These are phyloP conservation scores for Cladosporium sp. DNA, from an alignment of 2,329 filamentous ascomycete species.

Conservation along the genomic window DNA sequence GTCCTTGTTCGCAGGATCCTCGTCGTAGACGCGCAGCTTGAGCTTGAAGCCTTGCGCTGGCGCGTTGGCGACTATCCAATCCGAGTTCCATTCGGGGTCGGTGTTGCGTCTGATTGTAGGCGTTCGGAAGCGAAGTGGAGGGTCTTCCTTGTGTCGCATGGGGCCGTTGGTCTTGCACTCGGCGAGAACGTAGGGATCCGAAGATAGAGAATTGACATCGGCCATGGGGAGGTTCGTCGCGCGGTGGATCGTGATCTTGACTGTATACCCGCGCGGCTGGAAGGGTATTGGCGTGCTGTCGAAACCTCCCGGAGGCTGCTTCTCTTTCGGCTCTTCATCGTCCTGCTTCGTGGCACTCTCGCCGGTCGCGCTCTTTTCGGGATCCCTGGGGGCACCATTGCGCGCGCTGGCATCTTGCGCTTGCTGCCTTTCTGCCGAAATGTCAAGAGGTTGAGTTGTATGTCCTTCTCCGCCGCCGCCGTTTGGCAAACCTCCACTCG, in stretches of 20 bases:
- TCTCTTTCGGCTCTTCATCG: slow-evolving; percentile 20
- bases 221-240: slow-evolving; percentile 78
- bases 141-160: slow-evolving; percentile 80
- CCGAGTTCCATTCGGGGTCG: slow-evolving; percentile 75
- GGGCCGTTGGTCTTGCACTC: slow-evolving; percentile 69
- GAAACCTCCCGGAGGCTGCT: slow-evolving; percentile 68
- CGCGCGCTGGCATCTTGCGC: slow-evolving; percentile 14
- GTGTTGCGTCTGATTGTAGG: slow-evolving; percentile 68
- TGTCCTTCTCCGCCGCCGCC: neutral
- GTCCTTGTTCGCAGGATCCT: slow-evolving; percentile 80
- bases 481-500: neutral
- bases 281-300: slow-evolving; percentile 73
- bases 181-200: slow-evolving; percentile 78
- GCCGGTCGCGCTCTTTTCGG: slow-evolving; percentile 4
- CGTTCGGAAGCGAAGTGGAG: slow-evolving; percentile 68
- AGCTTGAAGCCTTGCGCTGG: slow-evolving; percentile 75
- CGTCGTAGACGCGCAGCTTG: slow-evolving; percentile 85
- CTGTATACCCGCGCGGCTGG: slow-evolving; percentile 62
- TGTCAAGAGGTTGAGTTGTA: slow-evolving; percentile 1
- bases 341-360: slow-evolving; percentile 10
- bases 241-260: slow-evolving; percentile 79
- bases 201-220: slow-evolving; percentile 71
- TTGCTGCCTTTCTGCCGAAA: slow-evolving; percentile 15
- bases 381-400: neutral
- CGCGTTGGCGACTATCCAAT: slow-evolving; percentile 86